Conservation (phyloP, 2,329 filamentous ascomycete species). For the Orbilia ellipsospora region DNA sequence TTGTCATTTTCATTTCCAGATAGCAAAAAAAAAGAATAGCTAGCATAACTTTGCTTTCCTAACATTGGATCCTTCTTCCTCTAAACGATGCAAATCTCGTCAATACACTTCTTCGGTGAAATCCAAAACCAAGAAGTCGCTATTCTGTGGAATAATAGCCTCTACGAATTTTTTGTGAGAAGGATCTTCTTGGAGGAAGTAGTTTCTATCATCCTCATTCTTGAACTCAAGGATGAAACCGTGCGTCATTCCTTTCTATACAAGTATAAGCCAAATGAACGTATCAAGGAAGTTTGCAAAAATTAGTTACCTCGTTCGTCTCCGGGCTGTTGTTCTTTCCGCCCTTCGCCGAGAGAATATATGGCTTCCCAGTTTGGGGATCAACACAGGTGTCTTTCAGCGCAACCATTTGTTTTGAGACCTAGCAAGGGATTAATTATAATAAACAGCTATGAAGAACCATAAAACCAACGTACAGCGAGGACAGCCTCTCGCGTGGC, state of each 20-base stretch:
- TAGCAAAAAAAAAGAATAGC: no score
- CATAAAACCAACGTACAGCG: no score
- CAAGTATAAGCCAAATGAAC: neutral
- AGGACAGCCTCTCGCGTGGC: neutral
- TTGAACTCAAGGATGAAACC: neutral
- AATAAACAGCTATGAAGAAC: no score
- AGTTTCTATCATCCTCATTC: neutral
- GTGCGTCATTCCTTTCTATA: neutral
- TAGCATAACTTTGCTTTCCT: no score
- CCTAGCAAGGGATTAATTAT: no score
- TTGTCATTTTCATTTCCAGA: no score
- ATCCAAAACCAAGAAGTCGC: neutral
- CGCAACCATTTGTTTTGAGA: no score
- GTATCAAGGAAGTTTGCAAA: neutral
- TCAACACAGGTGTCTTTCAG: no score
- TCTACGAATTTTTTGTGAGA: neutral
- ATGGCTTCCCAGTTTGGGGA: no score
- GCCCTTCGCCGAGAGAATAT: no score
- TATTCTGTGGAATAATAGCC: slow-evolving; percentile 1
- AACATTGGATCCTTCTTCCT: no score
- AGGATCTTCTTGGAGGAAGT: slow-evolving; percentile 1
- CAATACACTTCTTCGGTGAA: slow-evolving; percentile 1
- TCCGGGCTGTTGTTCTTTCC: neutral
- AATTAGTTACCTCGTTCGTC: neutral
- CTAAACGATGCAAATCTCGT: neutral